A percentile compares a stretch with the other conserved stretches of the same genome.
phyloP scores from a whole-genome alignment of 495 filamentous ascomycete species.

The Letharia columbiana region DNA sequence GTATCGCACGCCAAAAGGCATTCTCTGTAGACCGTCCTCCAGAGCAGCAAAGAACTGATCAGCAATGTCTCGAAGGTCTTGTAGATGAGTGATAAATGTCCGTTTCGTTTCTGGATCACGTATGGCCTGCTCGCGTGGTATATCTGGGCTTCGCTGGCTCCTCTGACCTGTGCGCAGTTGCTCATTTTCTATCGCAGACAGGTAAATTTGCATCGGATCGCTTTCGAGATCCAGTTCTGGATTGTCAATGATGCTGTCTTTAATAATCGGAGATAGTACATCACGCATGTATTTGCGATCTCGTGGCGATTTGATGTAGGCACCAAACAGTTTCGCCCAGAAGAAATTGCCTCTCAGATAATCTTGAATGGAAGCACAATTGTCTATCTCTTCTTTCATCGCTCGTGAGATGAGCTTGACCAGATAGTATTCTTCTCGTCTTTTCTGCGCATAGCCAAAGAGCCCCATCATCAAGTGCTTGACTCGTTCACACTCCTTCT shows the following conservation, averaged over 20 bases:
- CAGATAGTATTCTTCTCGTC: slow-evolving; percentile 93
- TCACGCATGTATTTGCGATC: slow-evolving; percentile 89
- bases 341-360: slow-evolving; percentile 87
- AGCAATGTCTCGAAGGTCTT: slow-evolving; percentile 85
- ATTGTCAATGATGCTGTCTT: slow-evolving; percentile 84
- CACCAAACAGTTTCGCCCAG: slow-evolving; percentile 77
- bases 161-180: slow-evolving; percentile 84
- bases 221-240: slow-evolving; percentile 87
- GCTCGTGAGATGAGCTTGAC: slow-evolving; percentile 79
- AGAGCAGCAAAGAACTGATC: slow-evolving; percentile 76
- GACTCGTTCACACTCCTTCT: slow-evolving; percentile 86
- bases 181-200: slow-evolving; percentile 90
- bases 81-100: slow-evolving; percentile 85
- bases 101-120: slow-evolving; percentile 84
- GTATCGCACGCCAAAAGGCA: slow-evolving; percentile 91
- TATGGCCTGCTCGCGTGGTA: slow-evolving; percentile 86
- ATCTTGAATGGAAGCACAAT: slow-evolving; percentile 64
- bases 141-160: slow-evolving; percentile 67
- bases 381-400: slow-evolving; percentile 78
- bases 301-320: slow-evolving; percentile 83
- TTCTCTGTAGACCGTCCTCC: slow-evolving; percentile 72
- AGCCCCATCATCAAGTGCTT: slow-evolving; percentile 93
- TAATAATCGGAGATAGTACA: slow-evolving; percentile 70
- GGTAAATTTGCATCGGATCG: slow-evolving; percentile 95
- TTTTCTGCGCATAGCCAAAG: slow-evolving; percentile 95